Percentiles rank a stretch among this genome's conserved stretches.
Conservation (phyloP, 139 green algal genomes). For the Chlamydomonas incerta region DNA sequence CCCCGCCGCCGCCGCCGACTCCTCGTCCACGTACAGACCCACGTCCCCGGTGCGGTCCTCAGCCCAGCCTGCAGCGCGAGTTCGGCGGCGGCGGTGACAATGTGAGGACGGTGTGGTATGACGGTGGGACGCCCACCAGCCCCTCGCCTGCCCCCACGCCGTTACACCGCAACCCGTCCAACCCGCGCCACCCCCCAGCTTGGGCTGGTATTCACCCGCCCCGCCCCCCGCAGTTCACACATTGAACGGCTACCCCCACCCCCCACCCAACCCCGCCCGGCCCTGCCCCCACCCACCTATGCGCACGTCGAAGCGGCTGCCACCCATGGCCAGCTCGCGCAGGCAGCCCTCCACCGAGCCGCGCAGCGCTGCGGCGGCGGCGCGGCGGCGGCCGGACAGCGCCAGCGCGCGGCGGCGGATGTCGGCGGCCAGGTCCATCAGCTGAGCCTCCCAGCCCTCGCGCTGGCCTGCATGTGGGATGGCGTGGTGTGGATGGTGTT, state of each 20-base stretch:
- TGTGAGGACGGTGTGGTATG: too few species aligned
- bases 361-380: conserved; percentile 65
- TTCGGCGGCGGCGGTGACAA: not conserved
- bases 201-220: too few species aligned
- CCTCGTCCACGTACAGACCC: conserved; percentile 27
- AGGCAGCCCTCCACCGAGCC: conserved; percentile 73
- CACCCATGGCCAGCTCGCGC: conserved; percentile 75
- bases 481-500: too few species aligned
- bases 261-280: too few species aligned
- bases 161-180: too few species aligned
- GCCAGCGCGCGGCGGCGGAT: conserved; percentile 14
- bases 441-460: conserved; percentile 40
- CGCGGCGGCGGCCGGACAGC: conserved; percentile 41
- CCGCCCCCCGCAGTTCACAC: too few species aligned
- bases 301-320: conserved; percentile 78
- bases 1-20: conserved; percentile 38
- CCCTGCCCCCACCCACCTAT: too few species aligned
- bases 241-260: too few species aligned
- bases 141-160: too few species aligned
- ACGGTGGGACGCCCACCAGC: too few species aligned
- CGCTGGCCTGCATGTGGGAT: conserved; percentile 48
- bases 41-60: not conserved
- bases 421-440: not conserved
- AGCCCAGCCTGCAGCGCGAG: conserved; percentile 26
- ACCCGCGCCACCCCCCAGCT: too few species aligned